Evolutionary conservation across 495 filamentous ascomycete genomes (phyloP).

Genomic region (Talaromyces trachyspermus): DNA sequence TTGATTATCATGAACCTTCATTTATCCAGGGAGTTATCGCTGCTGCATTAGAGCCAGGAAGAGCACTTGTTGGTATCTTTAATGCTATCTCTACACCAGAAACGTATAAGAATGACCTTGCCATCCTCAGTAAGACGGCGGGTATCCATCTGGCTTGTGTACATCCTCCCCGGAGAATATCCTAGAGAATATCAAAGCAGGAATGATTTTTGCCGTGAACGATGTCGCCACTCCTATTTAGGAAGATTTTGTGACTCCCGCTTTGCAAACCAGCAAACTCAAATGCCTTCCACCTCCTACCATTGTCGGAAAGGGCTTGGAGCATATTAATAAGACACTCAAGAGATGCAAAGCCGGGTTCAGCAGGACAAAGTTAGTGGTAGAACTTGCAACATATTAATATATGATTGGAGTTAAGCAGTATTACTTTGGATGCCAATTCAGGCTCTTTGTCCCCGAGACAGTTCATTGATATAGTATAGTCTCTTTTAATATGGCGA

Average conservation of each 20-base stretch:
- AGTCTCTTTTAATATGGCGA: too few relatives aligned
- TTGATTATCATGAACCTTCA: constrained; percentile 45
- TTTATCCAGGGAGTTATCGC: constrained; percentile 26
- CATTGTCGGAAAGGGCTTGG: constrained; percentile 35
- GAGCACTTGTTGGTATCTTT: constrained; percentile 31
- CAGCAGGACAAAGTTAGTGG: constrained; percentile 35
- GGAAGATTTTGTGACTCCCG: constrained; percentile 25
- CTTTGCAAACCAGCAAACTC: constrained; percentile 20
- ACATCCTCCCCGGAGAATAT: constrained; percentile 24
- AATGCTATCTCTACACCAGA: constrained; percentile 30
- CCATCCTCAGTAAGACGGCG: constrained; percentile 24
- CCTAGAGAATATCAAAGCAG: constrained; percentile 30
- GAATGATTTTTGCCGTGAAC: constrained; percentile 40
- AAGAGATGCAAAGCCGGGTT: constrained; percentile 27
- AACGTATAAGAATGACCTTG: constrained; percentile 25
- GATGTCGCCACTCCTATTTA: constrained; percentile 35
- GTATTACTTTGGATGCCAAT: too few relatives aligned
- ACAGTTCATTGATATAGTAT: too few relatives aligned
- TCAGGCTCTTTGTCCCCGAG: too few relatives aligned
- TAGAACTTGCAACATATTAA: too few relatives aligned
- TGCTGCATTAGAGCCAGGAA: constrained; percentile 17
- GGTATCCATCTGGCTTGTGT: constrained; percentile 25
- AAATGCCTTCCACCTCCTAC: constrained; percentile 22
- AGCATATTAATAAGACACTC: constrained; percentile 31
- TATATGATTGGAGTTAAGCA: too few relatives aligned